These are phyloP conservation scores for Botrytis squamosa DNA, from an alignment of 2,329 filamentous ascomycete species.

Conservation along the genomic window DNA sequence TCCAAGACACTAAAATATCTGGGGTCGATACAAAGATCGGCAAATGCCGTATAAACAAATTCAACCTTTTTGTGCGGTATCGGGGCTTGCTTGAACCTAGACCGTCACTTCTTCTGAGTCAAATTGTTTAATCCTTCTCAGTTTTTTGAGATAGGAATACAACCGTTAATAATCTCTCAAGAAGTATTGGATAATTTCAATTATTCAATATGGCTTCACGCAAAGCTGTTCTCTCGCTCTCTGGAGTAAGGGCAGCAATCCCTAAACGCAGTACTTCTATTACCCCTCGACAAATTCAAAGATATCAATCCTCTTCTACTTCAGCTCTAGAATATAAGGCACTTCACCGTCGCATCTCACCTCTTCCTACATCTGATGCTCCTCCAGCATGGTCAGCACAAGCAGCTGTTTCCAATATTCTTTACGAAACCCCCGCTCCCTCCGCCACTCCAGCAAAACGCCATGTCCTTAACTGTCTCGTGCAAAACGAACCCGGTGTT, in stretches of 20 bases:
- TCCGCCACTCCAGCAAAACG: constrained; percentile 83
- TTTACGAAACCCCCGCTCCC: constrained; percentile 93
- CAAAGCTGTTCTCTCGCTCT: constrained; percentile 36
- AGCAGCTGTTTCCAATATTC: constrained; percentile 94
- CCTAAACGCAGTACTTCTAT: constrained; percentile 28
- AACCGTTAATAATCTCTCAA: background rate
- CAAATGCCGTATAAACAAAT: background rate
- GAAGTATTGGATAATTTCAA: constrained; percentile 12
- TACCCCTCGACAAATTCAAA: constrained; percentile 30
- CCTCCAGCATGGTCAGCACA: constrained; percentile 83
- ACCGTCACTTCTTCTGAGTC: constrained; percentile 15
- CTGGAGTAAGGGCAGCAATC: constrained; percentile 29
- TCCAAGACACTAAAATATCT: constrained; percentile 14
- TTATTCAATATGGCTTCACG: constrained; percentile 36
- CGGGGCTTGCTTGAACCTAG: constrained; percentile 17
- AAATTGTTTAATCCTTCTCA: constrained; percentile 11
- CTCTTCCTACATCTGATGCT: constrained; percentile 74
- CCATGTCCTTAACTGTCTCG: constrained; percentile 95
- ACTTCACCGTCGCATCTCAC: constrained; percentile 83
- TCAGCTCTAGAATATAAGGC: constrained; percentile 97
- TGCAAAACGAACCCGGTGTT: constrained; percentile 98
- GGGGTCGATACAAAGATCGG: constrained; percentile 11
- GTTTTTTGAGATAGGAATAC: constrained; percentile 20
- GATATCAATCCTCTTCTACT: constrained; percentile 63
- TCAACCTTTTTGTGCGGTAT: constrained; percentile 20